Evolutionary conservation across 1,284 basidiomycete genomes (phyloP), one percentile per base, ranked within the genome.

Genomic region (Ustilago curta): DNA sequence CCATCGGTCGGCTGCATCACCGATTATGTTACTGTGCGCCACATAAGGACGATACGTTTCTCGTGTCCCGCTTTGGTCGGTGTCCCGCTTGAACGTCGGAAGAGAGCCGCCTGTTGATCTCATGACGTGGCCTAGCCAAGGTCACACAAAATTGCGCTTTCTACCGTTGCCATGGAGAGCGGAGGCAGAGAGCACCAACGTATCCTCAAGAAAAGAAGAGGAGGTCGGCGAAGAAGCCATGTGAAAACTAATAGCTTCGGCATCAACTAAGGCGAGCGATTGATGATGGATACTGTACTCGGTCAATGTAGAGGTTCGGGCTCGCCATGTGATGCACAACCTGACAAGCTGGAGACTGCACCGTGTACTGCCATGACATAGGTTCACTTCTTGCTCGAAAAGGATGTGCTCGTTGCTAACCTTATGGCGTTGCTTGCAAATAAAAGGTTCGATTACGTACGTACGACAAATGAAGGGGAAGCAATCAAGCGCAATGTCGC

Each of bases 71-170:
- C 23, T 45, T 18, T n/a, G n/a, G n/a, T n/a, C n/a, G n/a, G n/a
- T 31, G n/a, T 14, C 6, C 25, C n/a, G 23, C 23, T 45, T 18
- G 27, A n/a, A n/a, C 29, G 29, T 27, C 47, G 47, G 47, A 29
- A 48, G 45, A 8, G 47, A 11, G 47, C 27, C 47, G 47, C 47
- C 29, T 31, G 47, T 19, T 19, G 47, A 18, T 48, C 47, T 48
- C 18, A 27, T 48, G 47, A 48, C 47, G 19, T 29, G 27, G n/a
- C 4, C 8, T 9, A 12, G n/a, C n/a, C 47, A 14, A 31, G n/a
- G 16, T 14, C 14, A 45, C 29, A 2, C 29, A 27, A 27, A 4
- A 7, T 4, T 37, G 35, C 16, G n/a, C 35, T 37, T 4, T 4
- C 35, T 11, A 37, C 16, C 12, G 35, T 11, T 12, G 8, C 12